phyloP scores from a whole-genome alignment of 2,329 filamentous ascomycete species.

The Aspergillus sp. region DNA sequence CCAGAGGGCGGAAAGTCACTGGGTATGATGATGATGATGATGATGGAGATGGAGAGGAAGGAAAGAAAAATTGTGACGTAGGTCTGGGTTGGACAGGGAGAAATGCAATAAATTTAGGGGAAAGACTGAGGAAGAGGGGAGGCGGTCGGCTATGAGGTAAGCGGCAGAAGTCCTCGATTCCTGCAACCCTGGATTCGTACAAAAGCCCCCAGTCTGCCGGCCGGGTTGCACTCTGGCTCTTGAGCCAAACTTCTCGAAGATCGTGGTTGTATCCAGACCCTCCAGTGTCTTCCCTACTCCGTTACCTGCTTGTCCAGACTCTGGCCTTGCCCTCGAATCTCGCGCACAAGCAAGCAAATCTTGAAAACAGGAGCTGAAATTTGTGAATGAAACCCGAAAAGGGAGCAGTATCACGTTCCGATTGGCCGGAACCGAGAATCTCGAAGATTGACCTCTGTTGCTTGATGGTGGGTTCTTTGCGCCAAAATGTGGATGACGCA shows the following conservation, averaged over 20 bases:
- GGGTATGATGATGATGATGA: slow-evolving; percentile 9
- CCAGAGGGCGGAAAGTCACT: slow-evolving; percentile 9
- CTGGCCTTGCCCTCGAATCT: not conserved
- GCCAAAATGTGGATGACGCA: slow-evolving; percentile 26
- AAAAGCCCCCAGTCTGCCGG: slow-evolving; percentile 20
- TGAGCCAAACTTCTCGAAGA: not conserved
- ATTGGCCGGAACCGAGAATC: slow-evolving; percentile 7
- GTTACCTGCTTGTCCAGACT: not conserved
- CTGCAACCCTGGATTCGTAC: slow-evolving; percentile 25
- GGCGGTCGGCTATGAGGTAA: slow-evolving; percentile 27
- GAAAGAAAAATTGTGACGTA: slow-evolving; percentile 39
- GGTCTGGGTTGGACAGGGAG: slow-evolving; percentile 32
- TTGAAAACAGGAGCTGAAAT: not conserved
- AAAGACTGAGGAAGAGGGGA: slow-evolving; percentile 21
- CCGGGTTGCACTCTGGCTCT: slow-evolving; percentile 15
- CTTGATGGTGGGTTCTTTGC: slow-evolving; percentile 21
- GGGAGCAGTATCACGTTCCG: not conserved
- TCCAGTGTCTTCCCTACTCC: not conserved
- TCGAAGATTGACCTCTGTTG: slow-evolving; percentile 10
- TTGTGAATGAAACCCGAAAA: slow-evolving; percentile 1
- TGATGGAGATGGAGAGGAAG: slow-evolving; percentile 18
- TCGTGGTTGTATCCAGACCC: slow-evolving; percentile 2
- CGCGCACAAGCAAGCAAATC: not conserved
- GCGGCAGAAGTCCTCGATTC: slow-evolving; percentile 19
- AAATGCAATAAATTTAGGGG: slow-evolving; percentile 29